Evolutionary conservation across 2,329 filamentous ascomycete species (phyloP).

Genomic region (Purpureocillium takamizusanense): DNA sequence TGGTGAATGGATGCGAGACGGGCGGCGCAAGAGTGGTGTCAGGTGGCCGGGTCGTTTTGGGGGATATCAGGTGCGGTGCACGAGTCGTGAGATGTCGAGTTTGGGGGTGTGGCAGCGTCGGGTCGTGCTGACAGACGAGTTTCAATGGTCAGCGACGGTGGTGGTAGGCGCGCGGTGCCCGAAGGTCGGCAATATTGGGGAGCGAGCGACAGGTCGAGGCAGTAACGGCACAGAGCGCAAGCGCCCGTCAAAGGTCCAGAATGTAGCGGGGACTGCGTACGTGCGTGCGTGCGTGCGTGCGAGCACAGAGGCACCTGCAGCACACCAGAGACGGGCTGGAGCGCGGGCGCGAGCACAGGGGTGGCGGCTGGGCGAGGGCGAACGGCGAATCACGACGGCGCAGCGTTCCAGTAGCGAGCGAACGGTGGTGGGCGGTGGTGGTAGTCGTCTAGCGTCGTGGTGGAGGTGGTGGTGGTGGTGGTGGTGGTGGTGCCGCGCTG

Average conservation of each 20-base stretch:
- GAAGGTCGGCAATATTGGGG: constrained; percentile 2
- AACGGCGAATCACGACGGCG: constrained; percentile 3
- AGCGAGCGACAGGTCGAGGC: background rate
- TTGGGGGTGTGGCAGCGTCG: constrained; percentile 2
- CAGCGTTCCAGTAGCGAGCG: constrained; percentile 4
- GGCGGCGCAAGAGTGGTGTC: no score
- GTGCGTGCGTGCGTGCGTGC: no score
- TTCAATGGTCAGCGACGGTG: constrained; percentile 4
- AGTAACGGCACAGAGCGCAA: constrained; percentile 1
- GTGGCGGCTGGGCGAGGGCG: constrained; percentile 1
- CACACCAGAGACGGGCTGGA: background rate
- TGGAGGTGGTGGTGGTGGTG: constrained; percentile 1
- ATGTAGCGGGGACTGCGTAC: background rate
- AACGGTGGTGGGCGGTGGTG: background rate
- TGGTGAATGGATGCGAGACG: no score
- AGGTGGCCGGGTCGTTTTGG: no score
- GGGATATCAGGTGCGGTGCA: no score
- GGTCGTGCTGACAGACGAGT: constrained; percentile 3
- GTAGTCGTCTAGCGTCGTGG: background rate
- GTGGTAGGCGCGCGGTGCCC: constrained; percentile 1
- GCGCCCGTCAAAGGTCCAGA: constrained; percentile 3
- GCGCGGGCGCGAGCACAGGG: constrained; percentile 1
- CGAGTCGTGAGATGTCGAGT: constrained; percentile 4
- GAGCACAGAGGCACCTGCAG: background rate
- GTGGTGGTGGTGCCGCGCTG: background rate